Evolutionary conservation across 306 rosid species (phyloP).

Genomic region (Mimosa bimucronata): DNA sequence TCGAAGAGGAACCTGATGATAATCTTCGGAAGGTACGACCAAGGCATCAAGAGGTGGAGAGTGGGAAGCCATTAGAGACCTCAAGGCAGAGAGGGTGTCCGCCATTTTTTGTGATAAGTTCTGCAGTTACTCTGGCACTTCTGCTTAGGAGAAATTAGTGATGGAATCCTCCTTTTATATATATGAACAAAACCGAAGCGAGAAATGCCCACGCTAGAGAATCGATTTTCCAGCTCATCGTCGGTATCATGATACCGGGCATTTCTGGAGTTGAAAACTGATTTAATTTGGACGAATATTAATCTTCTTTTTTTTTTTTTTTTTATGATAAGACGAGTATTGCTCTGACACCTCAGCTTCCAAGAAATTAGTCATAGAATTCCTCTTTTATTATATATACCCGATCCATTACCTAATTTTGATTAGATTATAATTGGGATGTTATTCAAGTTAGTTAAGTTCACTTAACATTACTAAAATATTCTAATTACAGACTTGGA

Average conservation of each 20-base stretch:
- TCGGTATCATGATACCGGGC: neutral
- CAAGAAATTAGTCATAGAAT: no score
- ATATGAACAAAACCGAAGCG: neutral
- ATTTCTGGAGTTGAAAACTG: no score
- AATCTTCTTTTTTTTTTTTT: no score
- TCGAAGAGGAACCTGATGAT: constrained; percentile 72
- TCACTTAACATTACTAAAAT: no score
- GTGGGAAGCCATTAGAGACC: constrained; percentile 85
- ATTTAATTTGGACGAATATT: no score
- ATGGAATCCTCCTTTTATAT: neutral
- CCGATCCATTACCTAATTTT: no score
- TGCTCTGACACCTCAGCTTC: no score
- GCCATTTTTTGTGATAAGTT: constrained; percentile 49
- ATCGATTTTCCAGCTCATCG: neutral
- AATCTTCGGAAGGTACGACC: constrained; percentile 93
- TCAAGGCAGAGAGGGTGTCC: constrained; percentile 66
- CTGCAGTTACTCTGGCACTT: neutral
- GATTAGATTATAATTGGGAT: no score
- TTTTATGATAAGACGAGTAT: no score
- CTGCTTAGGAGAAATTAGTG: neutral
- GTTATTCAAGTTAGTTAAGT: no score
- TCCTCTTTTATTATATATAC: no score
- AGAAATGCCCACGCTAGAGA: neutral
- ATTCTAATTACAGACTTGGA: no score
- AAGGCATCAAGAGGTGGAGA: constrained; percentile 87